A percentile compares a stretch with the other conserved stretches of the same genome.
These are phyloP conservation scores for Pichia cabralensis DNA, from an alignment of 805 yeast genomes.

Conservation along the genomic window DNA sequence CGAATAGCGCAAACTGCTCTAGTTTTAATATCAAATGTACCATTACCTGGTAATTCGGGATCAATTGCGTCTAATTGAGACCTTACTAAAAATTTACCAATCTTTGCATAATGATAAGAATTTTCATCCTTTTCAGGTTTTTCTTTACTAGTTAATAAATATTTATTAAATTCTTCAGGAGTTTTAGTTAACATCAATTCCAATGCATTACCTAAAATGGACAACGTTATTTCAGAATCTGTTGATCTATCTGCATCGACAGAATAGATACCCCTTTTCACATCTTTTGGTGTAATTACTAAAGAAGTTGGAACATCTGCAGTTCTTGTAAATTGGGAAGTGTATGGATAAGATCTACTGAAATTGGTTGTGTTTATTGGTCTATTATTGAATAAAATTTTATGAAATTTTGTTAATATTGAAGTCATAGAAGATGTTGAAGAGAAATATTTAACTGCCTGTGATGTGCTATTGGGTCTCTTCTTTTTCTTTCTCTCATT, in stretches of 20 bases:
- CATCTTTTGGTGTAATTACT: slow-evolving; percentile 38
- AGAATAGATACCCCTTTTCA: slow-evolving; percentile 33
- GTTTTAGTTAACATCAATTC: slow-evolving; percentile 66
- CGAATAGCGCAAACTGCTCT: slow-evolving; percentile 85
- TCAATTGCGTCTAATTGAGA: slow-evolving; percentile 88
- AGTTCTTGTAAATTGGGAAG: slow-evolving; percentile 29
- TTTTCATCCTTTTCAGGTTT: slow-evolving; percentile 8
- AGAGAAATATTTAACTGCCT: slow-evolving; percentile 38
- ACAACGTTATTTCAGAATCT: slow-evolving; percentile 57
- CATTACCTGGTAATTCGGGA: slow-evolving; percentile 72
- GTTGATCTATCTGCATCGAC: slow-evolving; percentile 62
- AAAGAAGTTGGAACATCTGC: slow-evolving; percentile 46
- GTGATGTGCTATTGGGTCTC: neutral
- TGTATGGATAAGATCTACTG: slow-evolving; percentile 35
- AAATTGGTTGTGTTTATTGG: slow-evolving; percentile 37
- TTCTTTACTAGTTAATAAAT: slow-evolving; percentile 14
- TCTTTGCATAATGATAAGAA: slow-evolving; percentile 60
- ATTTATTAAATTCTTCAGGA: slow-evolving; percentile 38
- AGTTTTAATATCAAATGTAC: slow-evolving; percentile 86
- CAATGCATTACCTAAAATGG: slow-evolving; percentile 67
- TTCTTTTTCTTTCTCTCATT: neutral
- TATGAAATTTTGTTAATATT: slow-evolving; percentile 64
- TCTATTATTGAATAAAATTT: slow-evolving; percentile 51
- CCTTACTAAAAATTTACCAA: slow-evolving; percentile 66
- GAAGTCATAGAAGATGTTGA: slow-evolving; percentile 88